Conservation (phyloP, 257 asterid genomes). For the Buddleja alternifolia region DNA sequence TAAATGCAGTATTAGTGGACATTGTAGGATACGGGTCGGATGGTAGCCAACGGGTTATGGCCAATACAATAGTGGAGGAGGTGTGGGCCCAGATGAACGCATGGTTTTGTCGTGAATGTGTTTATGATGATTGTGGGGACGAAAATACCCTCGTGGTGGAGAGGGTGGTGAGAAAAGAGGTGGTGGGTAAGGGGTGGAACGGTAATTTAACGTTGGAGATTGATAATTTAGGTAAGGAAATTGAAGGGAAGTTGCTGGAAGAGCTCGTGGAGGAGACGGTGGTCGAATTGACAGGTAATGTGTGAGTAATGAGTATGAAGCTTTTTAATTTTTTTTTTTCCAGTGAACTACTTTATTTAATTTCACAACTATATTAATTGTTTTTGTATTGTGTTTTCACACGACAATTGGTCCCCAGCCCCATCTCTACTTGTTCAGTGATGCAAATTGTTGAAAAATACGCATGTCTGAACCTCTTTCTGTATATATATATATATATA, state of each 20-base stretch:
- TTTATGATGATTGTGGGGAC: conserved; percentile 50
- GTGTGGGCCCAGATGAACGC: conserved; percentile 69
- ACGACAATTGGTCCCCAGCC: conserved; percentile 35
- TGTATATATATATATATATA: conserved; percentile 27
- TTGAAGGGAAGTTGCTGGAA: conserved; percentile 70
- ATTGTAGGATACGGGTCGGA: conserved; percentile 54
- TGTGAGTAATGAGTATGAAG: conserved; percentile 37
- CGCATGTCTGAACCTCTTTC: conserved; percentile 17
- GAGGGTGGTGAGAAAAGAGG: conserved; percentile 69
- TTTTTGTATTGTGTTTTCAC: conserved; percentile 36
- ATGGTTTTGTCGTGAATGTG: conserved; percentile 61
- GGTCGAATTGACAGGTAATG: conserved; percentile 59
- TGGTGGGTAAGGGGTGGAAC: conserved; percentile 72
- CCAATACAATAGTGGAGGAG: conserved; percentile 49
- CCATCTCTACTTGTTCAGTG: conserved; percentile 33
- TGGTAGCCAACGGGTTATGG: conserved; percentile 42
- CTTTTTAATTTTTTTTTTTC: conserved; percentile 9
- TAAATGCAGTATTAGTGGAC: conserved; percentile 66
- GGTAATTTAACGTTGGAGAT: conserved; percentile 54
- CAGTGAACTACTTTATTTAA: too few relatives aligned
- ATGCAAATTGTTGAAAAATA: conserved; percentile 20
- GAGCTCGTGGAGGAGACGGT: conserved; percentile 69
- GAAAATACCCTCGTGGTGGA: conserved; percentile 57
- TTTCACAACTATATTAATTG: conserved; percentile 12
- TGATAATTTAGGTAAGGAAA: conserved; percentile 61